Conservation (phyloP, 2,329 filamentous ascomycete genomes). For the Septoria linicola region DNA sequence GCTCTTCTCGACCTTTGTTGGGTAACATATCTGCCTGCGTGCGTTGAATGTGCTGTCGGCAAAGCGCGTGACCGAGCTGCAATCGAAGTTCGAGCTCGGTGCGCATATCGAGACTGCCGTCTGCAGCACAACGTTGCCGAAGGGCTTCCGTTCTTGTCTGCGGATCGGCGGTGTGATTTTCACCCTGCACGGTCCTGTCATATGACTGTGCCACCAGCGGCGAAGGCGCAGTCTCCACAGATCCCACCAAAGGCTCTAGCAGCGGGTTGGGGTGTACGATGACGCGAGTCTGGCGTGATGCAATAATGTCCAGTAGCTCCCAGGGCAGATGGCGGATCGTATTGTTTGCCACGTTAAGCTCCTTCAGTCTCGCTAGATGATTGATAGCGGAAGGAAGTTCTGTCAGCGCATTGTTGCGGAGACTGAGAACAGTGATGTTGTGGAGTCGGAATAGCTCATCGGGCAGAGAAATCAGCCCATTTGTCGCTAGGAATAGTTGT, state of each 20-base stretch:
- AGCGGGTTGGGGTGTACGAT: constrained; percentile 64
- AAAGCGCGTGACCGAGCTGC: constrained; percentile 27
- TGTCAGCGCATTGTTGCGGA: constrained; percentile 62
- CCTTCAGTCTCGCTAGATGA: constrained; percentile 57
- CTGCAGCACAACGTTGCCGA: constrained; percentile 12
- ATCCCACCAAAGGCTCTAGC: constrained; percentile 25
- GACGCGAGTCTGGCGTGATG: constrained; percentile 51
- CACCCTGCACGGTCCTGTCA: constrained; percentile 6
- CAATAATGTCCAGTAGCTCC: constrained; percentile 60
- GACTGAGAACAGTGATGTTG: constrained; percentile 62
- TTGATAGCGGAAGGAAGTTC: constrained; percentile 62
- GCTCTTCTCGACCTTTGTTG: constrained; percentile 26
- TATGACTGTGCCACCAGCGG: neutral
- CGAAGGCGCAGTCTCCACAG: constrained; percentile 13
- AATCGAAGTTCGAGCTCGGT: constrained; percentile 26
- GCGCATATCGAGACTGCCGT: constrained; percentile 18
- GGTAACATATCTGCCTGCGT: neutral
- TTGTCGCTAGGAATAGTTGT: constrained; percentile 62
- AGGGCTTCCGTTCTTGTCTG: constrained; percentile 17
- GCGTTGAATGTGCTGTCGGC: constrained; percentile 21
- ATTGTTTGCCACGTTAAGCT: constrained; percentile 68
- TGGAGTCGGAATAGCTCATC: constrained; percentile 61
- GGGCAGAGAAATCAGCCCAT: constrained; percentile 58
- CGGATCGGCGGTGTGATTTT: constrained; percentile 19
- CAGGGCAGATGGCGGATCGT: constrained; percentile 59